Conservation (phyloP, 1,284 basidiomycete species). For the Rhodotorula sp. region DNA sequence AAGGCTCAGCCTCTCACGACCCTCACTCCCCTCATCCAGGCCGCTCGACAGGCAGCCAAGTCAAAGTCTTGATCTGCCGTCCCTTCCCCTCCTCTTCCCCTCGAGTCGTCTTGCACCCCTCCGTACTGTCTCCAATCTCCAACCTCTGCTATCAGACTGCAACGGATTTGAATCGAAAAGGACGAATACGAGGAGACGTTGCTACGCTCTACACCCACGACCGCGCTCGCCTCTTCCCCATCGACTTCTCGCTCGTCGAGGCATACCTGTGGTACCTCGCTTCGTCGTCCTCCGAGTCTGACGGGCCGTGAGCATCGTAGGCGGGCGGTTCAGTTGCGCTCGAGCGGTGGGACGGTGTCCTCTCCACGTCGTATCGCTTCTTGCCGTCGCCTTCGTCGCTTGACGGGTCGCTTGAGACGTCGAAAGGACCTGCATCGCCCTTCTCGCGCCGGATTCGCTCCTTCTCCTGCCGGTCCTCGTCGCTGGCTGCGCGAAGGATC, state of each 20-base stretch:
- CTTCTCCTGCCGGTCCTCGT: not conserved
- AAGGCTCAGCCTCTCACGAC: conserved; percentile 70
- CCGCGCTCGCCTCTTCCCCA: not conserved
- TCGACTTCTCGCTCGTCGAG: conserved; percentile 7
- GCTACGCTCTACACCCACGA: too few relatives aligned
- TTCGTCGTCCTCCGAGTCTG: not conserved
- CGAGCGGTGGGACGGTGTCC: conserved; percentile 4
- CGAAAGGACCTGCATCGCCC: too few relatives aligned
- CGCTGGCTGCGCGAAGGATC: not conserved
- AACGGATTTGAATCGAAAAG: too few relatives aligned
- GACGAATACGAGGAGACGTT: too few relatives aligned
- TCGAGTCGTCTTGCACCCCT: not conserved
- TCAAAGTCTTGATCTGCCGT: not conserved
- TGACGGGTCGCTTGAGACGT: too few relatives aligned
- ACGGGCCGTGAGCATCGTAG: too few relatives aligned
- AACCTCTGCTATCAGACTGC: too few relatives aligned
- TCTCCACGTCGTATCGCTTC: not conserved
- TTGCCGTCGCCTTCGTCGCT: not conserved
- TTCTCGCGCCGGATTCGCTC: not conserved
- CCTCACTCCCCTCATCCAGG: conserved; percentile 86
- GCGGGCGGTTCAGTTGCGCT: too few relatives aligned
- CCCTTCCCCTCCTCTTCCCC: not conserved
- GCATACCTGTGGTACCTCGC: not conserved
- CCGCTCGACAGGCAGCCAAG: conserved; percentile 59
- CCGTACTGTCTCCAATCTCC: too few relatives aligned